Base-by-base conservation (phyloP, 2,329 filamentous ascomycete genomes). In the Microascus cirrosus region DNA sequence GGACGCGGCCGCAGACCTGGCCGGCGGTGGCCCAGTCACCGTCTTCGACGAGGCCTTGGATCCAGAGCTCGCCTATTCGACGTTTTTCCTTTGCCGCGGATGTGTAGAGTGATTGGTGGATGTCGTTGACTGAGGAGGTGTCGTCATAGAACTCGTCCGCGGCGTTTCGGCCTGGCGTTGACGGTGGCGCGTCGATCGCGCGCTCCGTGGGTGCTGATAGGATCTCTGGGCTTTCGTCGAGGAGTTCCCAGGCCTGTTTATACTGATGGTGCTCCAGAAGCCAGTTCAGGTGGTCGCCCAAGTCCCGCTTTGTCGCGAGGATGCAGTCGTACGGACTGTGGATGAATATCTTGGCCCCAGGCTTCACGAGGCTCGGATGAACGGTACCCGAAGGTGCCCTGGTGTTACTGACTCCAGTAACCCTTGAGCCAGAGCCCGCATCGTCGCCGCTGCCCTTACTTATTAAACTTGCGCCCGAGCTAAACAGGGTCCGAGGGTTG, bases 271-370 rank as follows among this genome's bases (percentile, higher is more conserved):
- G 89, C 59, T 93, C 88, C 32, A 95, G 69, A 15, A 97, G 77
- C 93, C 93, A 99, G 8, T 79, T 76, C 24, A 97, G 75, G 66
- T 95, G 91, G 70, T 99, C 94, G 3, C 84, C 77, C 18, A 95
- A 77, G 66, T 96, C 92, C 63, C 94, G 81, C 68, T 92, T 92
- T 2, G 94, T 90, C 0, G 90, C 90, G 58, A 96, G 75, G n/a
- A 97, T 87, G 65, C 92, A 97, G 71, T 99, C 94, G 67, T 95
- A 99, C 0, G 94, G 94, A 65, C 91, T 96, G 66, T 96, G 91
- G 48, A 99, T 90, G 68, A 96, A 96, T 18, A 99, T 88, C 66
- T 97, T 79, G 64, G 79, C 70, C 1, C 81, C 79, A 55, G 75
- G 76, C 65, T 83, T 79, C 63, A 78, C 65, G 62, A 87, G 69